Conservation (phyloP, 495 filamentous ascomycete species). For the Penicillium cosmopolitanum region DNA sequence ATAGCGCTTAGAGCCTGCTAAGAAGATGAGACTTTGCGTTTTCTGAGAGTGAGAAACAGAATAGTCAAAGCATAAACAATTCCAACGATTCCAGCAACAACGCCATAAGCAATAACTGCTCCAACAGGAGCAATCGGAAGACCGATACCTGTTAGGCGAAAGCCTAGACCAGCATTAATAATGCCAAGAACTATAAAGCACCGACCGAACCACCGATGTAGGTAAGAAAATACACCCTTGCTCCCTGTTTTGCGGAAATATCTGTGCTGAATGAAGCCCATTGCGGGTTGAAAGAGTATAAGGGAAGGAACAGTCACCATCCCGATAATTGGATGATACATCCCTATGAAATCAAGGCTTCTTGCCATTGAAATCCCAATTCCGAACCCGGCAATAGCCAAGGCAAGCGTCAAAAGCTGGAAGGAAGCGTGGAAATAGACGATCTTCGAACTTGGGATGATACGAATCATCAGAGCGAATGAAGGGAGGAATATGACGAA, state of each 20-base stretch:
- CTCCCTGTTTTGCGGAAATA: constrained; percentile 44
- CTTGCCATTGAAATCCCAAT: constrained; percentile 59
- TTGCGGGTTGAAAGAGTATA: constrained; percentile 64
- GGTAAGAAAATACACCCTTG: constrained; percentile 58
- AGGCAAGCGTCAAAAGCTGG: constrained; percentile 59
- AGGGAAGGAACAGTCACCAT: constrained; percentile 57
- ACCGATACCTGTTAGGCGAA: constrained; percentile 47
- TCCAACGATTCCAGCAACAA: constrained; percentile 59
- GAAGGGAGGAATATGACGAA: constrained; percentile 54
- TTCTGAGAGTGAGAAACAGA: background rate
- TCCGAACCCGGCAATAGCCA: constrained; percentile 64
- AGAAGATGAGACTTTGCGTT: background rate
- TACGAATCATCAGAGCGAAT: constrained; percentile 48
- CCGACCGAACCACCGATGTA: constrained; percentile 74
- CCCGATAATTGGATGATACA: constrained; percentile 58
- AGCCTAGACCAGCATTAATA: constrained; percentile 72
- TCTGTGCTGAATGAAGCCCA: constrained; percentile 66
- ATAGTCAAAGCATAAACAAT: background rate
- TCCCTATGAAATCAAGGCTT: constrained; percentile 13
- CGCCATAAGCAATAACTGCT: constrained; percentile 60
- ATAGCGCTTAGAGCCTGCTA: background rate
- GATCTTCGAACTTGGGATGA: constrained; percentile 38
- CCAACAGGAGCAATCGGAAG: constrained; percentile 25
- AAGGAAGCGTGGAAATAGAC: constrained; percentile 56
- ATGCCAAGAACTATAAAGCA: constrained; percentile 63